Conservation (phyloP, 352 stramenopile species). For the Phytopythium ostracodes region DNA sequence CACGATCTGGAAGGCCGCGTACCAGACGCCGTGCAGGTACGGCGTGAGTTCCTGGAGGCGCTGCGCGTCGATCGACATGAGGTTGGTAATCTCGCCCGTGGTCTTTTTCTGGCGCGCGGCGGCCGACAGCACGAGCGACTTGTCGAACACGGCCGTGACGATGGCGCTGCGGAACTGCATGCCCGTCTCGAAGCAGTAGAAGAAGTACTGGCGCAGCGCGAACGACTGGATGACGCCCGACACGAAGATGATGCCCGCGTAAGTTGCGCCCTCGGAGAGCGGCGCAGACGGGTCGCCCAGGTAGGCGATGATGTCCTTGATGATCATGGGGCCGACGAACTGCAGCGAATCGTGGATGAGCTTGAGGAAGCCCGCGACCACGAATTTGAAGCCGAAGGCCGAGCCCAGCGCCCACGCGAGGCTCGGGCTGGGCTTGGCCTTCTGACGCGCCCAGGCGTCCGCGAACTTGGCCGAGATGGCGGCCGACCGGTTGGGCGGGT, state of each 20-base stretch:
- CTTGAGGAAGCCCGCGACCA: conserved; percentile 62
- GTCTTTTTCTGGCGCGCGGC: conserved; percentile 72
- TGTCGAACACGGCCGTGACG: conserved; percentile 70
- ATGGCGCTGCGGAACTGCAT: conserved; percentile 74
- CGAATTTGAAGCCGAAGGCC: conserved; percentile 56
- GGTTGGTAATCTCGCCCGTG: conserved; percentile 95
- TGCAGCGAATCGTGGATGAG: conserved; percentile 79
- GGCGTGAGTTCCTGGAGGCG: conserved; percentile 94
- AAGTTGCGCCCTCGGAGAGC: conserved; percentile 51
- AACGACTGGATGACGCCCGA: conserved; percentile 77
- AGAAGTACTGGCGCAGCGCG: conserved; percentile 77
- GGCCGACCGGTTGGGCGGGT: conserved; percentile 60
- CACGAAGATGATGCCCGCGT: conserved; percentile 64
- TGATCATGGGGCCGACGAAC: conserved; percentile 79
- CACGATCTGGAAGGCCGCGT: conserved; percentile 77
- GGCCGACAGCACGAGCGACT: conserved; percentile 83
- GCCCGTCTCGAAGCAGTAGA: conserved; percentile 80
- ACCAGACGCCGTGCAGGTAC: conserved; percentile 92
- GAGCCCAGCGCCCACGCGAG: conserved; percentile 44
- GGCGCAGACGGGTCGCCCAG: conserved; percentile 59
- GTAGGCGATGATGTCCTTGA: conserved; percentile 85
- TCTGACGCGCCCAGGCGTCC: conserved; percentile 38
- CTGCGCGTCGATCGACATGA: conserved; percentile 97
- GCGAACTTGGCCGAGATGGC: conserved; percentile 43
- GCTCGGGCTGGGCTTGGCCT: conserved; percentile 27